These are phyloP conservation scores for Pichia norvegensis DNA, from an alignment of 1,139 yeast species.

Conservation along the genomic window DNA sequence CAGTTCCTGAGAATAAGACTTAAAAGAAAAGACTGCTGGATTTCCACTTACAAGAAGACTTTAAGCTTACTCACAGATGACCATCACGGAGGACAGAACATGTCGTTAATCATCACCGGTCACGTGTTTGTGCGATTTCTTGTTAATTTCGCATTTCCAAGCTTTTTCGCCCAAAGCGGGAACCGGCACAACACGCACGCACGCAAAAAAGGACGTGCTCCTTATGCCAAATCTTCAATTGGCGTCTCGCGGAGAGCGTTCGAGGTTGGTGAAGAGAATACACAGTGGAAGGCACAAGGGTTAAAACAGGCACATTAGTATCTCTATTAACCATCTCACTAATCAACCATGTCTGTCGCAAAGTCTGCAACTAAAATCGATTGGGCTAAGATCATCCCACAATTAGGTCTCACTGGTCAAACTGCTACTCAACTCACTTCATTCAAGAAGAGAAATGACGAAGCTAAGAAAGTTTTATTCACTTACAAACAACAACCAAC, in stretches of 20 bases:
- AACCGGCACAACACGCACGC: background rate
- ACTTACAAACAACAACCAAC: slow-evolving; percentile 67
- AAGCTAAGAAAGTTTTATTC: slow-evolving; percentile 77
- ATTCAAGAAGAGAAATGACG: slow-evolving; percentile 97
- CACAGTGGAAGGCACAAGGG: background rate
- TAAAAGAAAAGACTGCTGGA: too few relatives aligned
- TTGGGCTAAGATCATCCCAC: slow-evolving; percentile 87
- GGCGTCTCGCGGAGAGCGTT: background rate
- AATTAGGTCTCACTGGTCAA: slow-evolving; percentile 86
- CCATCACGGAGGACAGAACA: background rate
- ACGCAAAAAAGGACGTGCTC: background rate
- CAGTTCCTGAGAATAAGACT: too few relatives aligned
- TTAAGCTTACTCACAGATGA: too few relatives aligned
- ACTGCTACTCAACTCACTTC: slow-evolving; percentile 83
- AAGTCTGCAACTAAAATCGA: slow-evolving; percentile 80
- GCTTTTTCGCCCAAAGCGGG: background rate
- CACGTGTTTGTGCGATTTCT: background rate
- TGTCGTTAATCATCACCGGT: background rate
- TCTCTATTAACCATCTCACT: background rate
- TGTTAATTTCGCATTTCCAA: background rate
- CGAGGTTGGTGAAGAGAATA: background rate
- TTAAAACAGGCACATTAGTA: background rate
- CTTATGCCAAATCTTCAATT: background rate
- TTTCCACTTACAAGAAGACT: too few relatives aligned
- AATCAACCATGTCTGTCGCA: slow-evolving; percentile 24